phyloP scores from a whole-genome alignment of 192 early-diverging fungal genomes.

The Coemansia sp. region DNA sequence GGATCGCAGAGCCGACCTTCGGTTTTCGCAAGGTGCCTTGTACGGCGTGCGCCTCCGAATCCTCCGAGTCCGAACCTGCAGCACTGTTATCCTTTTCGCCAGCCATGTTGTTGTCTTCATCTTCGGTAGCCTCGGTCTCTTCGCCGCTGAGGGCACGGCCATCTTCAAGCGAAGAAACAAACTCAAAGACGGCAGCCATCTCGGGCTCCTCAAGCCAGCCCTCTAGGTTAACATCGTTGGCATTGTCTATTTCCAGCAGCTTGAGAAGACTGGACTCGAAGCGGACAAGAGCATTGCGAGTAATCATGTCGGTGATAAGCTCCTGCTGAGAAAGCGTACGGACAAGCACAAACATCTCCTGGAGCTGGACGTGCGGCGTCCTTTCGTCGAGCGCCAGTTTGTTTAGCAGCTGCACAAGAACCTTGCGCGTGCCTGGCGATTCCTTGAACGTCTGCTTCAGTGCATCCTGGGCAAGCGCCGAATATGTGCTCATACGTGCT shows the following conservation, averaged over 20 bases:
- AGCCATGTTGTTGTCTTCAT: neutral
- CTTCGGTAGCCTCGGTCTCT: slow-evolving; percentile 16
- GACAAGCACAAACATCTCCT: slow-evolving; percentile 52
- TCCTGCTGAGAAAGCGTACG: slow-evolving; percentile 46
- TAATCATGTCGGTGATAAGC: slow-evolving; percentile 56
- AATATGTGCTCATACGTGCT: slow-evolving; percentile 37
- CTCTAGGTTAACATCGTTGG: slow-evolving; percentile 41
- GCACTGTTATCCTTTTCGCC: neutral
- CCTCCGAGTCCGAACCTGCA: slow-evolving; percentile 23
- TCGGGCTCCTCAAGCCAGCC: slow-evolving; percentile 53
- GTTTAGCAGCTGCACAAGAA: slow-evolving; percentile 62
- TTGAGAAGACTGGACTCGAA: slow-evolving; percentile 62
- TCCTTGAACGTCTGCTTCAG: slow-evolving; percentile 56
- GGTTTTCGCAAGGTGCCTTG: neutral
- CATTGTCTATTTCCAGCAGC: slow-evolving; percentile 52
- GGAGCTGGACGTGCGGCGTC: slow-evolving; percentile 33
- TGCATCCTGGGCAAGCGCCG: slow-evolving; percentile 62
- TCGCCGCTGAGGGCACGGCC: slow-evolving; percentile 11
- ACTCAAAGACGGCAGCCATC: slow-evolving; percentile 51
- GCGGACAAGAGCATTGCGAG: slow-evolving; percentile 57
- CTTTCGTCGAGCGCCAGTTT: slow-evolving; percentile 53
- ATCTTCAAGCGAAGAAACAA: slow-evolving; percentile 38
- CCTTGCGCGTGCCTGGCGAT: slow-evolving; percentile 59
- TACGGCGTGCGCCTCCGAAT: neutral
- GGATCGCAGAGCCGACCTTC: slow-evolving; percentile 22